Evolutionary conservation across 1,284 basidiomycete species (phyloP).

Genomic region (Ustilago hordei): DNA sequence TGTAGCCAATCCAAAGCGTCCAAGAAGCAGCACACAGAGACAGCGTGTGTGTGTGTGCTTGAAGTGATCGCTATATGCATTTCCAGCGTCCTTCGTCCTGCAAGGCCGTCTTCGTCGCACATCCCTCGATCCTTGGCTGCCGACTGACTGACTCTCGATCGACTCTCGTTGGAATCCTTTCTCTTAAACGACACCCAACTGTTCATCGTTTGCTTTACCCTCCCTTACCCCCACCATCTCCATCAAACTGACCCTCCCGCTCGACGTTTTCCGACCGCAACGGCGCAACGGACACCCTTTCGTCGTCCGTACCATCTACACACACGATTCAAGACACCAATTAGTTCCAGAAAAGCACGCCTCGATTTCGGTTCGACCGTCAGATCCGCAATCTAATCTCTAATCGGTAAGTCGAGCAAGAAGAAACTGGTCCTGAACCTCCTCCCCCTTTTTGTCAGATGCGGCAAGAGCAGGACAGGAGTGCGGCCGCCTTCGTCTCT

Average conservation of each 20-base stretch:
- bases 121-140: not conserved
- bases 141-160: not conserved
- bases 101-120: slow-evolving; percentile 6
- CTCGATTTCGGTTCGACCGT: not conserved
- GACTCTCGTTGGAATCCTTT: not conserved
- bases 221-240: slow-evolving; percentile 7
- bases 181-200: not conserved
- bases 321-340: not conserved
- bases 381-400: slow-evolving; percentile 13
- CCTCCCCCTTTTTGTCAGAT: not conserved
- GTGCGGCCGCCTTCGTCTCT: not conserved
- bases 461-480: slow-evolving; percentile 12
- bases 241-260: not conserved
- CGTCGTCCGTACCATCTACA: not conserved
- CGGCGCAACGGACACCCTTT: not conserved
- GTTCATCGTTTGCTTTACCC: slow-evolving; percentile 3
- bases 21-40: not conserved
- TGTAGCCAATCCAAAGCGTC: slow-evolving; percentile 4
- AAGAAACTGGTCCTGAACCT: not conserved
- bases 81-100: not conserved
- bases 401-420: slow-evolving; percentile 12
- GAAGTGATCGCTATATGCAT: slow-evolving; percentile 16
- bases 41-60: not conserved
- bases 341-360: not conserved
- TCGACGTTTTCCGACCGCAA: slow-evolving; percentile 4